Percentiles rank a stretch among this genome's conserved stretches.
phyloP scores from a whole-genome alignment of 2,329 filamentous ascomycete genomes.

The Hymenoscyphus albidus region DNA sequence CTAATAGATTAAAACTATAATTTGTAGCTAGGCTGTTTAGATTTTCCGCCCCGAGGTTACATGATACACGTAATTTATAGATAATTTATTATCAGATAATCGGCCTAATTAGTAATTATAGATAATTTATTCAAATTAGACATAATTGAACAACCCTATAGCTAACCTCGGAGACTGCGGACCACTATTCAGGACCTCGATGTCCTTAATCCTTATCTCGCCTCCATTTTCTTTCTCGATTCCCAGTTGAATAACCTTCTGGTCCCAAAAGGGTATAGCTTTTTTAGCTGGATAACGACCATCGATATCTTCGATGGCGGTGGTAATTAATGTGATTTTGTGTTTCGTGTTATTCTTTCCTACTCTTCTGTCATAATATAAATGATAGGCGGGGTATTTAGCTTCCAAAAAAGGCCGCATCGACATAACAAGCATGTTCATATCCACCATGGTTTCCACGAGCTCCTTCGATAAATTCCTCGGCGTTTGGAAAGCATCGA shows the following conservation, averaged over 20 bases:
- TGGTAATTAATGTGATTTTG: neutral
- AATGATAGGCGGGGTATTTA: neutral
- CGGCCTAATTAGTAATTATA: too few relatives aligned
- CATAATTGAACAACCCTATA: too few relatives aligned
- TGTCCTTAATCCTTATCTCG: neutral
- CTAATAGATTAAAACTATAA: too few relatives aligned
- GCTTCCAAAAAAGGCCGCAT: neutral
- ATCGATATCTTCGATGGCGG: neutral
- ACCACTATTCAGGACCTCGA: neutral
- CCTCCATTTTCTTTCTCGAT: neutral
- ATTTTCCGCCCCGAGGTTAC: too few relatives aligned
- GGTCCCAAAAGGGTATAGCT: neutral
- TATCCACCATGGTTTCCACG: too few relatives aligned
- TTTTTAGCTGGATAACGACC: neutral
- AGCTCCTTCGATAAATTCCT: too few relatives aligned
- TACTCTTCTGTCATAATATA: neutral
- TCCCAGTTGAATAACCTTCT: neutral
- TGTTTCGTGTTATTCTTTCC: neutral
- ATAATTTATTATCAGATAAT: too few relatives aligned
- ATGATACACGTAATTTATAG: too few relatives aligned
- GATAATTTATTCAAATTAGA: too few relatives aligned
- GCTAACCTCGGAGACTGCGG: neutral
- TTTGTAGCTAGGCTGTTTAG: too few relatives aligned
- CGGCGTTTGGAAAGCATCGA: too few relatives aligned
- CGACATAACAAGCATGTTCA: too few relatives aligned